phyloP scores from a whole-genome alignment of 805 yeast genomes.

The Kurtzmaniella cleridarum region DNA sequence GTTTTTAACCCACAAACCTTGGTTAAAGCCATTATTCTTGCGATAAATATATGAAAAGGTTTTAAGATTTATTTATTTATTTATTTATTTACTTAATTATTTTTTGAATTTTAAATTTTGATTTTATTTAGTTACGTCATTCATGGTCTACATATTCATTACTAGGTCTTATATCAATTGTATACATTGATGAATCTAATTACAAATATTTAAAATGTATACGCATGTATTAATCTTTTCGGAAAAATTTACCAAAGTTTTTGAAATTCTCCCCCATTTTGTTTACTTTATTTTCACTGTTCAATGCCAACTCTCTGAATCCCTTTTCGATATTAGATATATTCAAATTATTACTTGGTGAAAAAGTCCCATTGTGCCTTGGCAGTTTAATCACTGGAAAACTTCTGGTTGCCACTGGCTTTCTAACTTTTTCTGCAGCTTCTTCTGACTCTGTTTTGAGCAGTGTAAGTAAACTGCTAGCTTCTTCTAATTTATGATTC shows the following conservation, averaged over 20 bases:
- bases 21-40: slow-evolving; percentile 44
- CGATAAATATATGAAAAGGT: background rate
- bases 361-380: slow-evolving; percentile 1
- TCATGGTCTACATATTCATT: background rate
- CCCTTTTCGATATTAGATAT: slow-evolving; percentile 43
- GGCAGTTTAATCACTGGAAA: background rate
- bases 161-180: background rate
- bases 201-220: background rate
- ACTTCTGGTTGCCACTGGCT: background rate
- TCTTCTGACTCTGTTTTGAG: background rate
- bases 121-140: no score
- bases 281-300: slow-evolving; percentile 56
- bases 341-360: slow-evolving; percentile 28
- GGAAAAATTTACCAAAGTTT: slow-evolving; percentile 51
- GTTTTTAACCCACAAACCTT: slow-evolving; percentile 83
- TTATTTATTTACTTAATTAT: no score
- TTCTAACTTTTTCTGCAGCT: background rate
- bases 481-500: slow-evolving; percentile 22
- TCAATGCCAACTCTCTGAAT: slow-evolving; percentile 40
- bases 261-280: slow-evolving; percentile 63
- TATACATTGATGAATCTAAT: background rate
- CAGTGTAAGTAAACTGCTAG: background rate
- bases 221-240: slow-evolving; percentile 25
- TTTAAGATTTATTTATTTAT: background rate
- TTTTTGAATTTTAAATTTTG: background rate